These are phyloP conservation scores for Niebla homalea DNA, from an alignment of 495 filamentous ascomycete species.

Conservation along the genomic window DNA sequence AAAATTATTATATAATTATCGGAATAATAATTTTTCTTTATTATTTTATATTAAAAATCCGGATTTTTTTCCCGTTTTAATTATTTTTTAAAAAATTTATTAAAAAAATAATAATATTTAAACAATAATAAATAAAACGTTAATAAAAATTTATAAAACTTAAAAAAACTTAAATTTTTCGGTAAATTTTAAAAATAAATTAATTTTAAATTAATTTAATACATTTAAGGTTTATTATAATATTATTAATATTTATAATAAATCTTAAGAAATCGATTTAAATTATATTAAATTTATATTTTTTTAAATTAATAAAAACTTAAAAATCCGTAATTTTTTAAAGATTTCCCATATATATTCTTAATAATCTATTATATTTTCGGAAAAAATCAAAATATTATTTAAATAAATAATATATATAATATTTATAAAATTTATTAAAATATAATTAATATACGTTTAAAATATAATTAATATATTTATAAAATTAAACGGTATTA, in stretches of 20 bases:
- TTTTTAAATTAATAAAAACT: slow-evolving; percentile 13
- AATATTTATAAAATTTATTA: slow-evolving; percentile 17
- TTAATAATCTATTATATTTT: slow-evolving; percentile 10
- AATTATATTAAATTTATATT: slow-evolving; percentile 21
- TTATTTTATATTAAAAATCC: not conserved
- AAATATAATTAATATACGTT: slow-evolving; percentile 19
- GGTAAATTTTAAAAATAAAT: slow-evolving; percentile 9
- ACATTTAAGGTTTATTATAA: slow-evolving; percentile 15
- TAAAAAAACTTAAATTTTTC: slow-evolving; percentile 18
- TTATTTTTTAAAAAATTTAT: slow-evolving; percentile 13
- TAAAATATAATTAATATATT: slow-evolving; percentile 18
- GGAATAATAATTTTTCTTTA: not conserved
- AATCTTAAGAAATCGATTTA: slow-evolving; percentile 18
- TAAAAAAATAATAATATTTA: slow-evolving; percentile 9
- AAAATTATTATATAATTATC: not conserved
- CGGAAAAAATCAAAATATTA: slow-evolving; percentile 17
- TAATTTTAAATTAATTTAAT: slow-evolving; percentile 15
- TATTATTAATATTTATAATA: slow-evolving; percentile 13
- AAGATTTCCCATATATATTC: slow-evolving; percentile 15
- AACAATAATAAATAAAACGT: slow-evolving; percentile 20
- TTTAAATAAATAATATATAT: slow-evolving; percentile 20
- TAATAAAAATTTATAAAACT: slow-evolving; percentile 24
- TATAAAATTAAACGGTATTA: slow-evolving; percentile 24
- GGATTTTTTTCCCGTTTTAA: too few species aligned
- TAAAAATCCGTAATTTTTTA: slow-evolving; percentile 5